These are phyloP conservation scores for Chernovozyma aurita DNA, from an alignment of 1,139 yeast genomes.

Conservation along the genomic window DNA sequence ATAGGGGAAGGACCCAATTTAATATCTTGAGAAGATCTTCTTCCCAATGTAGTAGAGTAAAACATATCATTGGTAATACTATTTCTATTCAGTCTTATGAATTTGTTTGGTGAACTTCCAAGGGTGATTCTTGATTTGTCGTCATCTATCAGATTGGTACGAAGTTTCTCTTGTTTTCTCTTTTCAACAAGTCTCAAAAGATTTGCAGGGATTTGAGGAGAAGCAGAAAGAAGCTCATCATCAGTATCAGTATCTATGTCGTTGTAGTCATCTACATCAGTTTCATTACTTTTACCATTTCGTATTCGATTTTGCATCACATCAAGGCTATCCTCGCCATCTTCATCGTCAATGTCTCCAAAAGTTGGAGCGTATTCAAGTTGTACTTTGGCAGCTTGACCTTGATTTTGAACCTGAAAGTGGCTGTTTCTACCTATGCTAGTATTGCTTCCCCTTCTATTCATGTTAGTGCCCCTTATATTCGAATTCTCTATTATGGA, in stretches of 20 bases:
- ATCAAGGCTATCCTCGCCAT: constrained; percentile 9
- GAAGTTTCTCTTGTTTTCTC: constrained; percentile 33
- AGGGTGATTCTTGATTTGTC: constrained; percentile 22
- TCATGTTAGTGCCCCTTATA: not conserved
- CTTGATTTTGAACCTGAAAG: not conserved
- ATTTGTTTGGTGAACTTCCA: constrained; percentile 29
- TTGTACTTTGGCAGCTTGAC: not conserved
- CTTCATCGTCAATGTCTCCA: constrained; percentile 5
- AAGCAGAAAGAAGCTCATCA: constrained; percentile 52
- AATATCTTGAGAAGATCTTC: constrained; percentile 32
- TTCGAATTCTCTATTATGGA: constrained; percentile 7
- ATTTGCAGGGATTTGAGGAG: constrained; percentile 66
- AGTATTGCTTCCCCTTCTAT: not conserved
- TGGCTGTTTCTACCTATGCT: not conserved
- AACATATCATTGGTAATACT: constrained; percentile 25
- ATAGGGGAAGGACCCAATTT: constrained; percentile 12
- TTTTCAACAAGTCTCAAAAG: constrained; percentile 52
- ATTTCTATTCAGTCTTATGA: constrained; percentile 16
- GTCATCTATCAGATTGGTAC: constrained; percentile 16
- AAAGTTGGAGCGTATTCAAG: not conserved
- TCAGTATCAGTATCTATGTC: constrained; percentile 44
- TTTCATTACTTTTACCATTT: not conserved
- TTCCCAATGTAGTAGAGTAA: constrained; percentile 19
- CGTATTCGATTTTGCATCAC: not conserved
- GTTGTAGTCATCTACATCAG: constrained; percentile 7